Base-by-base conservation (phyloP, 2,329 filamentous ascomycete species). In the Claviceps cyperi region DNA sequence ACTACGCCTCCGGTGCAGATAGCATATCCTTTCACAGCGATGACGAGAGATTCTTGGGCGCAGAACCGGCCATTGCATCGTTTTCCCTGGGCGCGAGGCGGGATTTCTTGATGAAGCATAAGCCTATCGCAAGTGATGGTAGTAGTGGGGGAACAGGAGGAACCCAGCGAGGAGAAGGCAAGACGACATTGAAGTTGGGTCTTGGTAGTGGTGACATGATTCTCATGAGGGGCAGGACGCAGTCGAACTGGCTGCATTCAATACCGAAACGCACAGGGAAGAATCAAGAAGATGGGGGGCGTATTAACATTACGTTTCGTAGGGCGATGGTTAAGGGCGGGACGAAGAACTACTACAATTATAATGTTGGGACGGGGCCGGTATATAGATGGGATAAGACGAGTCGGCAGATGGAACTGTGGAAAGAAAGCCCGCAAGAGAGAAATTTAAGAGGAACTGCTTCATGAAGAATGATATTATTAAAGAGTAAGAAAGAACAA, bases 311-410 rank as follows among this genome's bases (percentile, higher is more conserved):
- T 54, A 91, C 86, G 0, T 87, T 90, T 60, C 70, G 86, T 28
- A 75, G 74, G 56, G 86, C 83, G 21, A 73, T 87, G 70, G 72
- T 84, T 21, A 83, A 76, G 56, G 83, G 70, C 3, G 85, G 84
- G 1, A 90, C 84, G 28, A 81, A 87, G 58, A 91, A 91, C 64
- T 90, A 91, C 63, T 89, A 91, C 64, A 78, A 80, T 60, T 91
- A 91, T 66, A 91, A 91, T 66, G 83, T 90, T 47, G 85, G 86
- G 0, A 73, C 65, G 39, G 85, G 86, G 1, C 72, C 69, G 1
- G 76, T 83, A n/a, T 83, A 80, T 62, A 74, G 72, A 58, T 90
- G 86, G 86, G 72, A 85, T 62, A 69, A 69, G 17, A 62, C 54
- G 45, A 68, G 63, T 52, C 66, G 73, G 53, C 76, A 80, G 56